These are phyloP conservation scores for Fusarium sterilihyphosum DNA, from an alignment of 2,329 filamentous ascomycete genomes.

Conservation along the genomic window DNA sequence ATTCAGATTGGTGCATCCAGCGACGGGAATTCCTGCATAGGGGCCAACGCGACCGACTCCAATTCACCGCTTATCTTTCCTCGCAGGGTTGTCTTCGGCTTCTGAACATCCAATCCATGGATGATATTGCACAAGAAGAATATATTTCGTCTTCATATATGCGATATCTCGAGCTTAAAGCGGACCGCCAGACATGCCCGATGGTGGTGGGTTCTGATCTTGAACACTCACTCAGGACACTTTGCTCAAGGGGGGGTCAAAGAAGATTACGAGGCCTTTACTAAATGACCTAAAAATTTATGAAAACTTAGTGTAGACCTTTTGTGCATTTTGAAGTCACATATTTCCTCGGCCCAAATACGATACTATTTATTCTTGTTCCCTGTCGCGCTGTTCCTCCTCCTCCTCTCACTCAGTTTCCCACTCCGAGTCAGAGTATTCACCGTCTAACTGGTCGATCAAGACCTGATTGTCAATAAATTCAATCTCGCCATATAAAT, in stretches of 20 bases:
- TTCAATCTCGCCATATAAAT: neutral
- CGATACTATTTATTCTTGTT: too few species aligned
- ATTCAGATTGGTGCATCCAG: neutral
- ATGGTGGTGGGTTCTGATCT: neutral
- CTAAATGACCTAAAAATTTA: accelerated
- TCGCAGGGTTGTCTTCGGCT: neutral
- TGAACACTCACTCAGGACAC: neutral
- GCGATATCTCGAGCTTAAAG: neutral
- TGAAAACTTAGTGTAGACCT: neutral
- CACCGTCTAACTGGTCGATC: neutral
- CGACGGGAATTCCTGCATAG: neutral
- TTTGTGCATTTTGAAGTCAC: neutral
- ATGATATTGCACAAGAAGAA: neutral
- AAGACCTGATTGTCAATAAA: neutral
- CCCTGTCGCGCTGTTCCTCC: too few species aligned
- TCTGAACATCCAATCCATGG: neutral
- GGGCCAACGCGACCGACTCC: neutral
- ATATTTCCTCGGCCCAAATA: too few species aligned
- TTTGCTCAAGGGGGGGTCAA: neutral
- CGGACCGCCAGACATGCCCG: neutral
- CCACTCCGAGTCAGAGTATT: too few species aligned
- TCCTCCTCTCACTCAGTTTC: too few species aligned
- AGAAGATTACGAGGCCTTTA: neutral
- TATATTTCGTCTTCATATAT: neutral
- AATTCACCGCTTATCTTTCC: neutral